phyloP scores from a whole-genome alignment of 352 stramenopile genomes.

The Phytopythium montanum region DNA sequence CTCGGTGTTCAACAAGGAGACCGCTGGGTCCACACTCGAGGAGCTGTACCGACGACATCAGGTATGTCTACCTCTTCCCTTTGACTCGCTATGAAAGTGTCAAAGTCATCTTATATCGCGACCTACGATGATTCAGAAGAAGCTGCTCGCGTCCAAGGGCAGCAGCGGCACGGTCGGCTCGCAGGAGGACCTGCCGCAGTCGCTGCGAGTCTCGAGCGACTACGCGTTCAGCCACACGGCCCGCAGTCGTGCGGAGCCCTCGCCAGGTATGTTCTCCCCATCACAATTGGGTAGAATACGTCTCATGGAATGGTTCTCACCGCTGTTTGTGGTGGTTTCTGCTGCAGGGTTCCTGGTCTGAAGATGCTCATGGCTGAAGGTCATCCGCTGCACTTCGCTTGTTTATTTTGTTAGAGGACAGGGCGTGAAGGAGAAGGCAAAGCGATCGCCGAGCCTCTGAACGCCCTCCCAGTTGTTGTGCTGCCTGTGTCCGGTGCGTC shows the following conservation, averaged over 20 bases:
- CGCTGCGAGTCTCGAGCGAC: not conserved
- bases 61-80: slow-evolving; percentile 16
- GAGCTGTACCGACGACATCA: slow-evolving; percentile 31
- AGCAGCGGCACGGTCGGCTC: not conserved
- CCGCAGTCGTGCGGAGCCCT: not conserved
- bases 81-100: not conserved
- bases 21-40: slow-evolving; percentile 51
- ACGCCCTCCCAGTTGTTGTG: not conserved
- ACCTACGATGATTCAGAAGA: not conserved
- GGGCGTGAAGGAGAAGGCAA: not conserved
- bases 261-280: not conserved
- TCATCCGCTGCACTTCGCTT: not conserved
- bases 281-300: not conserved
- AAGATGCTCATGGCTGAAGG: not conserved
- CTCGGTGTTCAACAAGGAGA: slow-evolving; percentile 56
- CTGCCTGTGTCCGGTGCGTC: not conserved
- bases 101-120: not conserved
- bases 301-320: not conserved
- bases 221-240: not conserved
- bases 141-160: not conserved
- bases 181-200: not conserved
- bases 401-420: not conserved
- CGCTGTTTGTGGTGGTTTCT: not conserved
- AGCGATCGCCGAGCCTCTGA: not conserved
- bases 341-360: slow-evolving; percentile 1